Conservation (phyloP, 169 alveolate species). For the Neospora caninum region DNA sequence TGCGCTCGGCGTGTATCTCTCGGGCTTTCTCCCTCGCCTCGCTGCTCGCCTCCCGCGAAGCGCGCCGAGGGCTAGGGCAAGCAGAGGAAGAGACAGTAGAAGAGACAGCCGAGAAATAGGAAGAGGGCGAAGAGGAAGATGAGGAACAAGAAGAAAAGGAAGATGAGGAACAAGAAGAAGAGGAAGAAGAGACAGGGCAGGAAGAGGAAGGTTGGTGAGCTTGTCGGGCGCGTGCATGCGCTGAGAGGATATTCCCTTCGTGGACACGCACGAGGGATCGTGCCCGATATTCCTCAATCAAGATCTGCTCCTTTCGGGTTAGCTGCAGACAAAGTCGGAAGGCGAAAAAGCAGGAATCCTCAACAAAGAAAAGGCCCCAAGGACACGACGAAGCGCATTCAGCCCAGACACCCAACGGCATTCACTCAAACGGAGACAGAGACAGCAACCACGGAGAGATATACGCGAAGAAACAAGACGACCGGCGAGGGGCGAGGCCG, state of each 20-base stretch:
- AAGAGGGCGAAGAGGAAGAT: background rate
- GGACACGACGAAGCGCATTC: too few species aligned
- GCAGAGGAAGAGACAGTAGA: background rate
- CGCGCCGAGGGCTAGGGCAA: too few species aligned
- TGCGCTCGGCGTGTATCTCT: too few species aligned
- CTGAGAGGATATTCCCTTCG: background rate
- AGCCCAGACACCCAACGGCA: too few species aligned
- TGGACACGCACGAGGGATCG: conserved; percentile 19
- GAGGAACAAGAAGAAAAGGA: background rate
- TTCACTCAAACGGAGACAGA: too few species aligned
- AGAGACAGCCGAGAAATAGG: background rate
- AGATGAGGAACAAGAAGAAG: background rate
- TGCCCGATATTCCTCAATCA: background rate
- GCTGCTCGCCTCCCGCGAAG: too few species aligned
- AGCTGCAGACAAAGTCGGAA: background rate
- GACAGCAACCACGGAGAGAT: too few species aligned
- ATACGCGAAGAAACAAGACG: too few species aligned
- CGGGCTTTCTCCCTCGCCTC: too few species aligned
- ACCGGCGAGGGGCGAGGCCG: too few species aligned
- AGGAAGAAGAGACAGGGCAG: background rate
- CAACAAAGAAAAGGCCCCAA: too few species aligned
- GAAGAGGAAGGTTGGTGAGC: background rate
- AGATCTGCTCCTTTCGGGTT: background rate
- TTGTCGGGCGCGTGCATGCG: background rate
- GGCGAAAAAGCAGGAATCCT: background rate